These are phyloP conservation scores for Chernovozyma aurita DNA, from an alignment of 1,139 yeast genomes.

Conservation along the genomic window DNA sequence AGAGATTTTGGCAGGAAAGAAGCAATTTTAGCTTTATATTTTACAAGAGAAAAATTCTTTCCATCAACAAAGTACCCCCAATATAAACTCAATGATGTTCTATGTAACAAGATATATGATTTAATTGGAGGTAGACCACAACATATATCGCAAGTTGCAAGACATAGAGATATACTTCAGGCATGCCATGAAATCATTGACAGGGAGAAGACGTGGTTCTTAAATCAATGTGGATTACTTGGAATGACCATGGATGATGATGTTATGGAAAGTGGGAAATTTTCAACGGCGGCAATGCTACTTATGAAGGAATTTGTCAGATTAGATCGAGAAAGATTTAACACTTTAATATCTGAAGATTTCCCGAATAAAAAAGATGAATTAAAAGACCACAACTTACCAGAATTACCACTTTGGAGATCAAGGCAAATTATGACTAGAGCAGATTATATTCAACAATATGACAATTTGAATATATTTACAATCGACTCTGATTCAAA, in stretches of 20 bases:
- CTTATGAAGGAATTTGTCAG: slow-evolving; percentile 69
- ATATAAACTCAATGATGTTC: slow-evolving; percentile 24
- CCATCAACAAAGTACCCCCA: slow-evolving; percentile 34
- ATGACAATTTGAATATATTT: slow-evolving; percentile 73
- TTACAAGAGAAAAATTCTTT: slow-evolving; percentile 46
- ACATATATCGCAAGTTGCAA: slow-evolving; percentile 70
- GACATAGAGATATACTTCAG: slow-evolving; percentile 53
- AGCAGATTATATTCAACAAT: slow-evolving; percentile 71
- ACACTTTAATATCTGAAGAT: slow-evolving; percentile 23
- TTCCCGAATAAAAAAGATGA: slow-evolving; percentile 14
- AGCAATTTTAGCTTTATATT: slow-evolving; percentile 52
- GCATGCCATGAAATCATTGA: slow-evolving; percentile 74
- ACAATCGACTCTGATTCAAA: slow-evolving; percentile 72
- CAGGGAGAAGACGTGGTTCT: slow-evolving; percentile 79
- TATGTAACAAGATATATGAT: slow-evolving; percentile 57
- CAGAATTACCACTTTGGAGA: slow-evolving; percentile 77
- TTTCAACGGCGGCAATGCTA: slow-evolving; percentile 72
- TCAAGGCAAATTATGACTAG: slow-evolving; percentile 84
- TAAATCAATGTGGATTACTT: slow-evolving; percentile 74
- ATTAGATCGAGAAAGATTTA: slow-evolving; percentile 47
- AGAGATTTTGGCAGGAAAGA: slow-evolving; percentile 59
- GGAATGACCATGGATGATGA: slow-evolving; percentile 85
- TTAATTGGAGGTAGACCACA: slow-evolving; percentile 84
- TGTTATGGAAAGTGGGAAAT: slow-evolving; percentile 83
- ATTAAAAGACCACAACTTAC: slow-evolving; percentile 49